Evolutionary conservation across 345 rosid genomes (phyloP), one percentile per base, ranked within the genome.

Genomic region (Lumnitzera littorea): DNA sequence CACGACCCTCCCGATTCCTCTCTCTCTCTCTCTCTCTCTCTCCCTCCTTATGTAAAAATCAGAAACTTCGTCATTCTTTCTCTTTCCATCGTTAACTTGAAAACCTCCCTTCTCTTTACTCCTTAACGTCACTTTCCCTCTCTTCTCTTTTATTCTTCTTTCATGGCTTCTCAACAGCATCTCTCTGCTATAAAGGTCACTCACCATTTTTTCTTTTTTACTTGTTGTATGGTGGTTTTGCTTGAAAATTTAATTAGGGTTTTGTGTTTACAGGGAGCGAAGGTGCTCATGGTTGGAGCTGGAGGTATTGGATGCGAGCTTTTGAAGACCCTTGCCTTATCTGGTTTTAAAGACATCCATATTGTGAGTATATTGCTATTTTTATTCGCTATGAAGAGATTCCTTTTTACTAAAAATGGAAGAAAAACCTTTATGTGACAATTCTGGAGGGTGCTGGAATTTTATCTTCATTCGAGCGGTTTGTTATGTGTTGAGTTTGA

Each of bases 281-380:
- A 86, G 82, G 95, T 95, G 69, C 92, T 95, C 27, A 85, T 95
- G 98, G 98, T 95, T 55, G 99, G 99, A 41, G 99, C 99, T 4
- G 99, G 99, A 52, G 96, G 99, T 46, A 91, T 95, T 70, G 99
- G 99, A 47, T 91, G 99, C 67, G 99, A 95, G 87, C 79, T 95
- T 51, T 94, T 95, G 16, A 95, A 95, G 79, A 91, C 95, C 62
- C 95, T 95, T 24, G 91, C 88, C 68, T 97, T 95, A 53, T 85
- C 99, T 55, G 95, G 94, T 41, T 95, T 95, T 76, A 70, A 72
- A 41, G 96, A 95, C 63, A 88, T 95, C 65, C 98, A 95, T 84
- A 88, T 95, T 46, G 99, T 95, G 70, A 85, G 95, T 73, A 54
- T 49, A 60, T 15, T 12, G 16, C 14, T 51, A 2, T n/a, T 55